Evolutionary conservation across 2,329 filamentous ascomycete species (phyloP), one percentile per base, ranked within the genome.

Genomic region (Ceratocystis cubensis): DNA sequence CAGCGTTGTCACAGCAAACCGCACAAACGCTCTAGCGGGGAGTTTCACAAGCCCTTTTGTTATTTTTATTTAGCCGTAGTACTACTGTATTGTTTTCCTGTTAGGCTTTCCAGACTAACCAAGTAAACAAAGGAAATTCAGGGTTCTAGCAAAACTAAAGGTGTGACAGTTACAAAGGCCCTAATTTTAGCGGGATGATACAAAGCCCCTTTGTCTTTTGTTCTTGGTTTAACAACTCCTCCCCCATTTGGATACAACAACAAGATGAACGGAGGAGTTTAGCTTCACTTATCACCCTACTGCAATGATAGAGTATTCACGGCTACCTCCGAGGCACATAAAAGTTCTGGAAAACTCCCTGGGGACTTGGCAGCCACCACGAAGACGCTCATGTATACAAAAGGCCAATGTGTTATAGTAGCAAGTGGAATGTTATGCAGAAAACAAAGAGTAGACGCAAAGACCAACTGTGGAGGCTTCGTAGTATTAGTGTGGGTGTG

Each of bases 1-100:
- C 53, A 57, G 53, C 30, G 53, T 57, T 57, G 53, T 57, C 53
- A 57, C 53, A 57, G 46, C 53, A 57, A 57, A 28, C 22, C 53
- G 25, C 53, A 57, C 25, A 57, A 57, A 30, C 53, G 30, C 17
- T 57, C 30, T 57, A 57, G 53, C 53, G 53, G 53, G 53, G 53
- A 57, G 53, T 57, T 57, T 57, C 53, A 57, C n/a, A 50, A 22
- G 46, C 46, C 46, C 7, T 50, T 50, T 50, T n/a, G n/a, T 48
- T n/a, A 48, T 20, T 15, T 48, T 20, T 6, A 48, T 50, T n/a
- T 37, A 4, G 10, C 37, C 20, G 46, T 50, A 0, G 8, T 13
- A 37, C 37, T 37, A 20, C 22, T 22, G 3, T 50, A 8, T n/a
- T 48, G 45, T n/a, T 48, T 20, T 48, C 20, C 7, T 48, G 20